phyloP scores from a whole-genome alignment of 768 basidiomycete genomes.

The Kwoniella bestiolae region DNA sequence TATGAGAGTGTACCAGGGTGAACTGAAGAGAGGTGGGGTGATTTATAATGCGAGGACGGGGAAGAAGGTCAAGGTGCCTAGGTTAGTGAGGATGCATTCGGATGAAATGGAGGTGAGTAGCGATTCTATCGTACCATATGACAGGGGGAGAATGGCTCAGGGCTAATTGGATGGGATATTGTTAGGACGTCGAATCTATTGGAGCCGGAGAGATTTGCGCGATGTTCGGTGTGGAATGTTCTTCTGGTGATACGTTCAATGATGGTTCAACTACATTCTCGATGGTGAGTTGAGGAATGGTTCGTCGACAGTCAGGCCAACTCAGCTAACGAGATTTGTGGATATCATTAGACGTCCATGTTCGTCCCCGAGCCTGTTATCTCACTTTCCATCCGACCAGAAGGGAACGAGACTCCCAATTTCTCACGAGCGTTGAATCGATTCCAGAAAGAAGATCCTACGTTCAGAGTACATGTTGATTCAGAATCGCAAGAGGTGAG shows the following conservation, averaged over 20 bases:
- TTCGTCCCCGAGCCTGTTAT: conserved; percentile 98
- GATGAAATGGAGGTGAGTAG: conserved; percentile 95
- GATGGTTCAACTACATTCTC: conserved; percentile 87
- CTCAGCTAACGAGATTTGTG: conserved; percentile 10
- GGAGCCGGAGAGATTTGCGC: conserved; percentile 99
- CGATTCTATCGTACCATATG: too few species aligned
- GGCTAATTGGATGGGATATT: neutral
- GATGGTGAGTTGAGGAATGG: conserved; percentile 69
- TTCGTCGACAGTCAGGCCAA: neutral
- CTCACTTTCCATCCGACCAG: conserved; percentile 88
- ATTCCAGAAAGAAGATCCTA: conserved; percentile 98
- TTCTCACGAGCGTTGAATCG: conserved; percentile 95
- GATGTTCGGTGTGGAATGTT: conserved; percentile 98
- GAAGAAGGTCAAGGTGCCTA: conserved; percentile 95
- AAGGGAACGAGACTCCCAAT: conserved; percentile 89
- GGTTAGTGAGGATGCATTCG: conserved; percentile 95
- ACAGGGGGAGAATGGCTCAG: neutral
- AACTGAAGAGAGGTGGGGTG: conserved; percentile 77
- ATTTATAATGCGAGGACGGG: conserved; percentile 93
- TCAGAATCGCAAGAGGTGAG: conserved; percentile 86
- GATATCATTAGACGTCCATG: conserved; percentile 79
- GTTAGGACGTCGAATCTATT: conserved; percentile 84
- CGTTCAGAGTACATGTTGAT: conserved; percentile 96
- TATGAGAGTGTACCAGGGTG: conserved; percentile 97
- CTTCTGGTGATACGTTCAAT: conserved; percentile 96